Percentiles rank a stretch among this genome's conserved stretches.
phyloP scores from a whole-genome alignment of 768 basidiomycete species.

The Phallus indusiatus region DNA sequence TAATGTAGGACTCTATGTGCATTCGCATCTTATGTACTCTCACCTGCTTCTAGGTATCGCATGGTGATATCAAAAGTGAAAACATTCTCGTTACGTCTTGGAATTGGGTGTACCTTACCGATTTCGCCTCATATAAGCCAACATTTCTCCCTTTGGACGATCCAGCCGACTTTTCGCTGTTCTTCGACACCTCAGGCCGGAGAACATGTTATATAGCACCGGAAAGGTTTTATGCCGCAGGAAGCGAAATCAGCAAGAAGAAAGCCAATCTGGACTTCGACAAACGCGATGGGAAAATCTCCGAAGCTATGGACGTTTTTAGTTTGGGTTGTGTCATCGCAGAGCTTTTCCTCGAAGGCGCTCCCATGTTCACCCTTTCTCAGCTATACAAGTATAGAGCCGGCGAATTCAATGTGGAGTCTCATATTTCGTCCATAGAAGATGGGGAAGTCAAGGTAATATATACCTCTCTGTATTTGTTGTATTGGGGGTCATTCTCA shows the following conservation, averaged over 20 bases:
- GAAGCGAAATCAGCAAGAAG: conserved; percentile 55
- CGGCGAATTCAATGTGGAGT: conserved; percentile 71
- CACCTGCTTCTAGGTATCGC: conserved; percentile 48
- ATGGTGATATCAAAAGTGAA: conserved; percentile 97
- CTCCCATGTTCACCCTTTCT: conserved; percentile 85
- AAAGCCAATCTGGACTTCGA: conserved; percentile 44
- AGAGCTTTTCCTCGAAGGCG: conserved; percentile 92
- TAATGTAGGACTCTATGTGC: conserved; percentile 27
- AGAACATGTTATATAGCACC: conserved; percentile 95
- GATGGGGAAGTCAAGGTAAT: conserved; percentile 75
- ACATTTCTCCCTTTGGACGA: conserved; percentile 93
- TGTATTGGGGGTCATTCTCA: background rate
- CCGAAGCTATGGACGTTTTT: conserved; percentile 97
- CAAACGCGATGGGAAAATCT: conserved; percentile 71
- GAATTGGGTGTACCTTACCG: conserved; percentile 92
- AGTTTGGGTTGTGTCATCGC: conserved; percentile 91
- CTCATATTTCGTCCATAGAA: conserved; percentile 62
- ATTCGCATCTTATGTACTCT: background rate
- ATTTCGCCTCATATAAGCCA: conserved; percentile 94
- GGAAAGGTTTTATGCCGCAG: conserved; percentile 83
- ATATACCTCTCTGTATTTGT: conserved; percentile 13
- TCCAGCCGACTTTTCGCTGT: conserved; percentile 96
- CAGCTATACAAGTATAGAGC: conserved; percentile 92
- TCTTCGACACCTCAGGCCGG: conserved; percentile 90
- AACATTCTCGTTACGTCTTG: conserved; percentile 95